These are phyloP conservation scores for Aspergillus fischeri DNA, from an alignment of 2,329 filamentous ascomycete species.

Conservation along the genomic window DNA sequence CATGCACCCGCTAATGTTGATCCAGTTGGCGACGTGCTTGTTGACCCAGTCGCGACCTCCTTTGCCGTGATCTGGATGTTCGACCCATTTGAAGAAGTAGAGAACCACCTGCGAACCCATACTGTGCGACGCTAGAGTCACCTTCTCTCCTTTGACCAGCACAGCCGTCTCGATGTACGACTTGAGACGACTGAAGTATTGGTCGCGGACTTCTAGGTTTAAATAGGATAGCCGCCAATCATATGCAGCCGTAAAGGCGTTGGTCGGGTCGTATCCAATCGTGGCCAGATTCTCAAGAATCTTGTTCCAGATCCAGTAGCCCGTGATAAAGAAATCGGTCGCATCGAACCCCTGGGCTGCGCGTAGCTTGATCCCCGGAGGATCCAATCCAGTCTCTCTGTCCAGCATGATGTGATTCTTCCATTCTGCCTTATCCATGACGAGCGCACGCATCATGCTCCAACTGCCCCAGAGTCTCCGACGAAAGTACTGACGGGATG, in stretches of 20 bases:
- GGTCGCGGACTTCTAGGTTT: slow-evolving; percentile 85
- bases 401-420: slow-evolving; percentile 97
- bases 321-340: slow-evolving; percentile 77
- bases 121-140: slow-evolving; percentile 84
- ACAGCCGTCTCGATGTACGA: slow-evolving; percentile 82
- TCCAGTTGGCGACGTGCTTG: slow-evolving; percentile 84
- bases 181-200: slow-evolving; percentile 90
- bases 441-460: slow-evolving; percentile 96
- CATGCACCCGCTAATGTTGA: slow-evolving; percentile 98
- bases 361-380: slow-evolving; percentile 81
- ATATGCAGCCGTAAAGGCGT: slow-evolving; percentile 66
- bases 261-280: slow-evolving; percentile 86
- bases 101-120: slow-evolving; percentile 97
- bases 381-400: slow-evolving; percentile 84
- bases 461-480: slow-evolving; percentile 96
- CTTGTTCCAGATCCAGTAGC: slow-evolving; percentile 99
- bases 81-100: slow-evolving; percentile 76
- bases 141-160: slow-evolving; percentile 70
- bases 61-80: slow-evolving; percentile 69
- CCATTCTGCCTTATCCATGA: slow-evolving; percentile 90
- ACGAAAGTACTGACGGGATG: slow-evolving; percentile 84
- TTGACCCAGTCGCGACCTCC: slow-evolving; percentile 90
- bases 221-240: slow-evolving; percentile 91
- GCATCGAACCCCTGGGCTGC: slow-evolving; percentile 96
- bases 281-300: slow-evolving; percentile 95